Conservation (phyloP, 331 rosid genomes). For the Saraca asoca region DNA sequence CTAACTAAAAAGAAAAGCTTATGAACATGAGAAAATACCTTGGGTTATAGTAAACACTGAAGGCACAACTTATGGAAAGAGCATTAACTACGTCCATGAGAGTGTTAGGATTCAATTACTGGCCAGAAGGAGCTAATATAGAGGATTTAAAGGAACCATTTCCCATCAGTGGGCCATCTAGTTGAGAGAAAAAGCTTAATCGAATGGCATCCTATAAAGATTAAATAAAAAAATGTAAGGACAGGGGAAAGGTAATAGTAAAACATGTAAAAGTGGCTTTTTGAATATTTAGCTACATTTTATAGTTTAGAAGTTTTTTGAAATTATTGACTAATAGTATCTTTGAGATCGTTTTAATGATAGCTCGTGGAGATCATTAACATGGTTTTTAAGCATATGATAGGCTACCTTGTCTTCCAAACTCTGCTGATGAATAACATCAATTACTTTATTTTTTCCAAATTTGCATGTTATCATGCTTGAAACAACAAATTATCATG, state of each 20-base stretch:
- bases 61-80: conserved; percentile 54
- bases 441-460: conserved; percentile 86
- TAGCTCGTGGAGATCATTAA: background rate
- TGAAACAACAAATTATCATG: conserved; percentile 43
- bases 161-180: conserved; percentile 86
- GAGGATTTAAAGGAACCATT: conserved; percentile 73
- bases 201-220: conserved; percentile 60
- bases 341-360: background rate
- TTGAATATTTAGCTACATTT: background rate
- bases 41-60: conserved; percentile 79
- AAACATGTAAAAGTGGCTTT: conserved; percentile 5
- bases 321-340: background rate
- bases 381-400: conserved; percentile 4
- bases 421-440: conserved; percentile 68
- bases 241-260: conserved; percentile 1
- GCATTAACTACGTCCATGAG: conserved; percentile 70
- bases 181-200: conserved; percentile 77
- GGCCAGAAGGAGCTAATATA: conserved; percentile 61
- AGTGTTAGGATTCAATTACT: conserved; percentile 53
- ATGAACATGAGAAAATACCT: conserved; percentile 52
- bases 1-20: background rate
- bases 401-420: conserved; percentile 77
- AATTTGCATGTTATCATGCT: conserved; percentile 83
- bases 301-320: background rate
- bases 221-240: conserved; percentile 31